Evolutionary conservation across 2,329 filamentous ascomycete species (phyloP).

Genomic region (Raffaelea deltoideospora): DNA sequence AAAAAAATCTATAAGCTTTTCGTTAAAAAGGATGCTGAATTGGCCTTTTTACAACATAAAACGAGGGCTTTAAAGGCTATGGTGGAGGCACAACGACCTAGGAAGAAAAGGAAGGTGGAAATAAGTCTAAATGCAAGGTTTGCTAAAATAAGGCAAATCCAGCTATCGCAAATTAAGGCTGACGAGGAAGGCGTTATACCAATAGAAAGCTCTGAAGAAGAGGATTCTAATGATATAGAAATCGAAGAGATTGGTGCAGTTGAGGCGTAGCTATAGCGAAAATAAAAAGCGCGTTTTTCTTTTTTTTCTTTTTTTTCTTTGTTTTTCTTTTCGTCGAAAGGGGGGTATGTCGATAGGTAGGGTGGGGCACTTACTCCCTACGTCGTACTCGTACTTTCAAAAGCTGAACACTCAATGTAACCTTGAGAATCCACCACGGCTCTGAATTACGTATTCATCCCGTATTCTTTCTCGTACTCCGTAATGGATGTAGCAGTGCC

Average conservation of each 20-base stretch:
- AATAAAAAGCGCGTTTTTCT: background rate
- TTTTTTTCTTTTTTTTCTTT: background rate
- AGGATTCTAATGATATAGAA: background rate
- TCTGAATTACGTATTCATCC: too few relatives aligned
- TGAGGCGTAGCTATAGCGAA: background rate
- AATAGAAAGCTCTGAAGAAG: background rate
- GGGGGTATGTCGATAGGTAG: too few relatives aligned
- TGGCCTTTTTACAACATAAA: background rate
- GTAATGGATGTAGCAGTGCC: too few relatives aligned
- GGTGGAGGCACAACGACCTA: background rate
- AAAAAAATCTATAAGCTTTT: background rate
- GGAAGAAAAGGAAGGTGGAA: background rate
- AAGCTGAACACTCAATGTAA: too few relatives aligned
- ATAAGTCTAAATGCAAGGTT: background rate
- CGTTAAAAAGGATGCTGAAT: background rate
- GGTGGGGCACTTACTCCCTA: too few relatives aligned
- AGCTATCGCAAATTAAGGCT: background rate
- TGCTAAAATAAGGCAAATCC: background rate
- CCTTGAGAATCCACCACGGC: too few relatives aligned
- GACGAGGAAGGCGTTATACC: background rate
- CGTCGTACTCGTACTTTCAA: too few relatives aligned
- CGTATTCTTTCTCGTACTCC: too few relatives aligned
- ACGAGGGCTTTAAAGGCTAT: background rate
- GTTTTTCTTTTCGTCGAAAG: too few relatives aligned
- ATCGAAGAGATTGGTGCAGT: constrained; percentile 4